Evolutionary conservation across 176 grass and related monocot species (phyloP).

Genomic region (Oryza punctata): DNA sequence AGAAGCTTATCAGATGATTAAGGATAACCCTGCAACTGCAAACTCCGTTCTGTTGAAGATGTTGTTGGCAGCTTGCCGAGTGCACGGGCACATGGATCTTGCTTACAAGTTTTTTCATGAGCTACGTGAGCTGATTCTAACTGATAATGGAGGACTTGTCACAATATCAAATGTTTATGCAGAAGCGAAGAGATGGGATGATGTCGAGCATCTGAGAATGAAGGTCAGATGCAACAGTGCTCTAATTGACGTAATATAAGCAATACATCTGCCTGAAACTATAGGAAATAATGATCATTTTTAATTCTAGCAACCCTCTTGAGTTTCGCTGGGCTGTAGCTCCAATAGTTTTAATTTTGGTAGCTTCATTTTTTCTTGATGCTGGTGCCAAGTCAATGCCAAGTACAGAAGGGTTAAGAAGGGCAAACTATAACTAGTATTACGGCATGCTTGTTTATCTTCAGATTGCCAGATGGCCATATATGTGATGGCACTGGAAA

Average conservation of each 20-base stretch:
- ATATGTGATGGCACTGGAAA: background rate
- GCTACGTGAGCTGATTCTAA: slow-evolving; percentile 31
- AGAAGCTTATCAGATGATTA: slow-evolving; percentile 70
- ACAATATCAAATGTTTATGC: slow-evolving; percentile 70
- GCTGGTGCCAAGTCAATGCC: too few relatives aligned
- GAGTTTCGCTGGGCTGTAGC: background rate
- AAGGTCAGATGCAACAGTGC: slow-evolving; percentile 22
- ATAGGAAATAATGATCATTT: background rate
- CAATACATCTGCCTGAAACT: background rate
- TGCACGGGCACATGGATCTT: slow-evolving; percentile 38
- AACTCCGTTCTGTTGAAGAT: slow-evolving; percentile 65
- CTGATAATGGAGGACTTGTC: slow-evolving; percentile 44
- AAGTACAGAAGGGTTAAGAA: background rate
- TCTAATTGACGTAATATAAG: slow-evolving; percentile 34
- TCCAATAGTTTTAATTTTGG: background rate
- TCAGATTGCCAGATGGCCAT: background rate
- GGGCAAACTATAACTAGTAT: background rate
- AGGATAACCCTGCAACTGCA: slow-evolving; percentile 31
- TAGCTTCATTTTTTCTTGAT: background rate
- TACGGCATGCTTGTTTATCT: background rate
- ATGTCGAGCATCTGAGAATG: slow-evolving; percentile 59
- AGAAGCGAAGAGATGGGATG: slow-evolving; percentile 66
- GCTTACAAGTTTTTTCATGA: slow-evolving; percentile 28
- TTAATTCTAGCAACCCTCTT: background rate
- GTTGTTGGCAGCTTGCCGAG: slow-evolving; percentile 63